phyloP scores from a whole-genome alignment of 2,329 filamentous ascomycete species.

The Aspergillus pseudonomiae region DNA sequence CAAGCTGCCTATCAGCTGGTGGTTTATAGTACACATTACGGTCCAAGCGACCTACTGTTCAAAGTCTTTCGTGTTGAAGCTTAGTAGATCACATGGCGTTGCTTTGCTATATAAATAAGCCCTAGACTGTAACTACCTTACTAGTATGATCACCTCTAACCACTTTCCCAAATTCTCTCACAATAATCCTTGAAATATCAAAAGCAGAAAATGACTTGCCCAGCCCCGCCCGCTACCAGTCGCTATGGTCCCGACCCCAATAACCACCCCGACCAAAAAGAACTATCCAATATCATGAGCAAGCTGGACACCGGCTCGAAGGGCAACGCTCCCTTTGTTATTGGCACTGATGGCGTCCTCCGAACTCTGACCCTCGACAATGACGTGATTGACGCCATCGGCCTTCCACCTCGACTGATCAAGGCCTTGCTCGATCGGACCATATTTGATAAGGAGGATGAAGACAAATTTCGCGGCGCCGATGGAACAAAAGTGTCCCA shows the following conservation, averaged over 20 bases:
- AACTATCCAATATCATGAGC: conserved; percentile 6
- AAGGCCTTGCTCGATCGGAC: conserved; percentile 15
- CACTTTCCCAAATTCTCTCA: neutral
- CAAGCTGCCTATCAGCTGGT: neutral
- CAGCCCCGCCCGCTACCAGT: neutral
- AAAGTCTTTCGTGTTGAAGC: too few species aligned
- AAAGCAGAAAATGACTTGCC: neutral
- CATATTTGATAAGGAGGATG: conserved; percentile 4
- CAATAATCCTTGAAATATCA: neutral
- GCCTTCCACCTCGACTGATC: conserved; percentile 10
- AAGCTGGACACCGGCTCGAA: neutral
- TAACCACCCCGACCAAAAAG: conserved; percentile 16
- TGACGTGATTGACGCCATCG: conserved; percentile 14
- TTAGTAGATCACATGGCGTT: neutral
- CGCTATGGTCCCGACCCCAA: conserved; percentile 12
- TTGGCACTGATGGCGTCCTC: conserved; percentile 10
- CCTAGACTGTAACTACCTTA: neutral
- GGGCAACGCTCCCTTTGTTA: neutral
- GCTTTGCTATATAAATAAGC: neutral
- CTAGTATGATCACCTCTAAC: neutral
- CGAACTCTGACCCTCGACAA: conserved; percentile 9
- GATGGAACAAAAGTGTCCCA: conserved; percentile 14
- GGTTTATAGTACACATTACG: too few species aligned
- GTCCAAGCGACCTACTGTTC: too few species aligned
- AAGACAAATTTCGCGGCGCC: conserved; percentile 11